Evolutionary conservation across 441 rosid species (phyloP), one percentile per base, ranked within the genome.

Genomic region (Adansonia grandidieri): DNA sequence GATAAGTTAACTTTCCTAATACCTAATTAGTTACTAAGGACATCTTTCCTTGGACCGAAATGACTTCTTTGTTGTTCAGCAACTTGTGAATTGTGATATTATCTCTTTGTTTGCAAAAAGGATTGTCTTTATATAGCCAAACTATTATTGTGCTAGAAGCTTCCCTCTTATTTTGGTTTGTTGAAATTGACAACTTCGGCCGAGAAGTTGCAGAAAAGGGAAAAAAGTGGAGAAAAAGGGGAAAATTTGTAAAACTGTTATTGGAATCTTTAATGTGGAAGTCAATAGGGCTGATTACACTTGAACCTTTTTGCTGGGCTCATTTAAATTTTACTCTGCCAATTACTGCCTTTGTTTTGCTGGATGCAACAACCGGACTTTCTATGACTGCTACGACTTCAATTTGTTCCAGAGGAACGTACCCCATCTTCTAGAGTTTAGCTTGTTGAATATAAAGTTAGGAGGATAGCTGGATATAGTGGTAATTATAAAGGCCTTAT

Each of bases 111-210:
- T 64, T 64, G 11, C 69, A 37, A 28, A 62, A 7, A 28, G 6
- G 69, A 64, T 40, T 20, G 2, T 37, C 20, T 15, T 15, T 64
- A n/a, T 37, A 17, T 64, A 37, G 13, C 11, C 10, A 15, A 14
- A 20, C 69, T 37, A 64, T 64, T 64, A 47, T 37, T 37, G 48
- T 63, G 68, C 68, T 14, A 64, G 11, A 64, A 64, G 8, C 20
- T 64, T 37, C 11, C 47, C 10, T 64, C 45, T 57, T 17, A 17
- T 32, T 64, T 64, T 8, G 0, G 20, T 19, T 64, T 37, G 13
- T 64, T 64, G 20, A 37, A 64, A 64, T 37, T 64, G 5, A 28
- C 19, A 37, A 15, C 69, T 40, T 64, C 37, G 9, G 3, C 45
- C 14, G 17, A 64, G 68, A 32, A 32, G 47, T 10, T 56, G 61